Base-by-base conservation (phyloP, 345 rosid species). In the Eucalyptus regnans region DNA sequence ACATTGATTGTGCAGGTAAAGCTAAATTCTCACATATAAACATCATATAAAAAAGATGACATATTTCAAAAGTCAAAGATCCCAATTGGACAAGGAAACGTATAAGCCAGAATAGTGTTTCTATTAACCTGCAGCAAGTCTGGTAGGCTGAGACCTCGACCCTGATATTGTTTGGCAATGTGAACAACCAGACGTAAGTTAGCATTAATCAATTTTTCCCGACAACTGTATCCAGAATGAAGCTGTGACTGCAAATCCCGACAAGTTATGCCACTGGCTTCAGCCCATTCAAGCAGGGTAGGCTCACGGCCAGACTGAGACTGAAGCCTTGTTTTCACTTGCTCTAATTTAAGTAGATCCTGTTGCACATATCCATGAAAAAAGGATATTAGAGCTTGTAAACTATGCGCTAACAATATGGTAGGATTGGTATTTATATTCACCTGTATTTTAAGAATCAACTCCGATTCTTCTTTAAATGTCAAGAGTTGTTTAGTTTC, bases 141-240 rank as follows among this genome's bases (percentile, higher is more conserved):
- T 88, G 92, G 96, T 90, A 97, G 95, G 91, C 93, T 90, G 90
- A 97, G 93, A 91, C 99, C 98, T 71, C 96, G 96, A 52, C 95
- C 94, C 91, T 92, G 96, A 92, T 95, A 96, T 51, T 91, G 96
- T 92, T 96, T 96, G 86, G 99, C 99, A 8, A 97, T 90, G 90
- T 96, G 96, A 92, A 96, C 98, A 41, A 96, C 99, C 92, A 96
- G 89, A 79, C 99, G 96, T 84, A 96, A 88, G 91, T 97, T 97
- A 23, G 97, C 96, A 90, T 90, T 87, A 71, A 96, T 94, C 91
- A 97, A 91, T 91, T 94, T 96, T 64, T 95, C 97, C 50, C 96
- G 89, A 91, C 98, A 94, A 86, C 93, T 92, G 88, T 92, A 89
- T 46, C 99, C 96, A 43, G 90, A 91, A 71, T 91, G 95, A 92